phyloP scores from a whole-genome alignment of 2,329 filamentous ascomycete genomes.

The Chaetomiaceae sp. region DNA sequence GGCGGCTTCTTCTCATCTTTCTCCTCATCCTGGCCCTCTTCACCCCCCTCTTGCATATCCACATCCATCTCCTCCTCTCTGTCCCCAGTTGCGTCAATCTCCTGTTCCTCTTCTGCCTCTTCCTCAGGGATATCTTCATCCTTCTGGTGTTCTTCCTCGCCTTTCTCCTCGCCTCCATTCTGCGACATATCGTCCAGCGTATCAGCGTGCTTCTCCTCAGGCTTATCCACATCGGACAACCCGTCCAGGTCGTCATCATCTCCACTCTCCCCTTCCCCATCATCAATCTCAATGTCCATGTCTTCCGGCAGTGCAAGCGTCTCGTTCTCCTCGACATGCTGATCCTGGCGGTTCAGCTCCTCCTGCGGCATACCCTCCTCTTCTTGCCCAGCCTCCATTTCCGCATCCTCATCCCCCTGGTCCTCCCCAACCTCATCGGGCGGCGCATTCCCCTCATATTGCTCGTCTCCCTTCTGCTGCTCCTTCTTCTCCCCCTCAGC shows the following conservation, averaged over 20 bases:
- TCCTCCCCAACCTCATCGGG: constrained; percentile 47
- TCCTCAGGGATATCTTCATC: constrained; percentile 45
- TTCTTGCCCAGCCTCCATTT: constrained; percentile 57
- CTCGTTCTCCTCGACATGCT: constrained; percentile 76
- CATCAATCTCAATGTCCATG: constrained; percentile 73
- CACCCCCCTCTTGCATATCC: constrained; percentile 35
- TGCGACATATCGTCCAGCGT: constrained; percentile 35
- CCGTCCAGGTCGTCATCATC: constrained; percentile 60
- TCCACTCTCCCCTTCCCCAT: constrained; percentile 46
- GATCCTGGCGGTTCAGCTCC: constrained; percentile 59
- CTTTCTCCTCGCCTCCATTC: constrained; percentile 45
- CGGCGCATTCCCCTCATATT: constrained; percentile 38
- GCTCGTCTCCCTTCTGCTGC: constrained; percentile 42
- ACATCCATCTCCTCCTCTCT: constrained; percentile 43
- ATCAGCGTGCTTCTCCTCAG: constrained; percentile 27
- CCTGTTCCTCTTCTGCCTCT: constrained; percentile 45
- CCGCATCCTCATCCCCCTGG: constrained; percentile 52
- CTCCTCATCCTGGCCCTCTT: constrained; percentile 42
- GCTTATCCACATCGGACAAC: constrained; percentile 44
- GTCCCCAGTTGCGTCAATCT: constrained; percentile 31
- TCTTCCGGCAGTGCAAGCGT: constrained; percentile 82
- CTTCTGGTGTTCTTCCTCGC: constrained; percentile 43
- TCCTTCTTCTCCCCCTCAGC: constrained; percentile 54
- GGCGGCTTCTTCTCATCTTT: constrained; percentile 46
- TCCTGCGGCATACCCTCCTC: constrained; percentile 53